These are phyloP conservation scores for Aspergillus biplanus DNA, from an alignment of 495 filamentous ascomycete genomes.

Conservation along the genomic window DNA sequence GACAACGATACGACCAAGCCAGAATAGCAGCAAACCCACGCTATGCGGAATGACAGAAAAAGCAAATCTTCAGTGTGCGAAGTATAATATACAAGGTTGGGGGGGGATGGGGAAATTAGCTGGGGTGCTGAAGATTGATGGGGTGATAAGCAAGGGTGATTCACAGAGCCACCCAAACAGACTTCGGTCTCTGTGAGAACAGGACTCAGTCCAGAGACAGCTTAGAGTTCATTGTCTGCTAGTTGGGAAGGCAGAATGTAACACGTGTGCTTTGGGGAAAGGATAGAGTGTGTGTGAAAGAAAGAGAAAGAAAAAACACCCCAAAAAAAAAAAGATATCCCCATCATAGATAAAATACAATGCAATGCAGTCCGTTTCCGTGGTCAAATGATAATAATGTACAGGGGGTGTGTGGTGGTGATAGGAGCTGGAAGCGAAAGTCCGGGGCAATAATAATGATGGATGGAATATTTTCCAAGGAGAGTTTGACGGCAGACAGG, in stretches of 20 bases:
- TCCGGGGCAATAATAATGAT: slow-evolving; percentile 14
- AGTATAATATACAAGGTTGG: slow-evolving; percentile 18
- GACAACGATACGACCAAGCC: slow-evolving; percentile 20
- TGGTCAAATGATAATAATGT: slow-evolving; percentile 16
- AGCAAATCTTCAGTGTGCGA: slow-evolving; percentile 8
- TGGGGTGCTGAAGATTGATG: slow-evolving; percentile 13
- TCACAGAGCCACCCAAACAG: slow-evolving; percentile 3
- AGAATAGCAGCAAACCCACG: slow-evolving; percentile 25
- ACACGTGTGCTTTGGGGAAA: slow-evolving; percentile 26
- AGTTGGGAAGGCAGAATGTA: slow-evolving; percentile 15
- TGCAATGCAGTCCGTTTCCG: slow-evolving; percentile 21
- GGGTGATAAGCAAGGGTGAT: slow-evolving; percentile 15
- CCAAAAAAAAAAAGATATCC: slow-evolving; percentile 6
- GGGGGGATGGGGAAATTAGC: slow-evolving; percentile 1
- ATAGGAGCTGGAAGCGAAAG: slow-evolving; percentile 6
- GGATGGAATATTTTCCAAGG: slow-evolving; percentile 1
- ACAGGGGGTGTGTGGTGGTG: slow-evolving; percentile 5
- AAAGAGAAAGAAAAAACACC: slow-evolving; percentile 6
- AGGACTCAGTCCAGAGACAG: not conserved
- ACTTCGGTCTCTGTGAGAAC: not conserved
- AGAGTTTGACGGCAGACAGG: slow-evolving; percentile 4
- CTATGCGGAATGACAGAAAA: slow-evolving; percentile 29
- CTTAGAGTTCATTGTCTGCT: slow-evolving; percentile 6
- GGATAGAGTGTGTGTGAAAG: slow-evolving; percentile 3
- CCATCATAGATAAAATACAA: slow-evolving; percentile 19